phyloP scores from a whole-genome alignment of 2,329 filamentous ascomycete genomes.

The Tolypocladium guangdongense region DNA sequence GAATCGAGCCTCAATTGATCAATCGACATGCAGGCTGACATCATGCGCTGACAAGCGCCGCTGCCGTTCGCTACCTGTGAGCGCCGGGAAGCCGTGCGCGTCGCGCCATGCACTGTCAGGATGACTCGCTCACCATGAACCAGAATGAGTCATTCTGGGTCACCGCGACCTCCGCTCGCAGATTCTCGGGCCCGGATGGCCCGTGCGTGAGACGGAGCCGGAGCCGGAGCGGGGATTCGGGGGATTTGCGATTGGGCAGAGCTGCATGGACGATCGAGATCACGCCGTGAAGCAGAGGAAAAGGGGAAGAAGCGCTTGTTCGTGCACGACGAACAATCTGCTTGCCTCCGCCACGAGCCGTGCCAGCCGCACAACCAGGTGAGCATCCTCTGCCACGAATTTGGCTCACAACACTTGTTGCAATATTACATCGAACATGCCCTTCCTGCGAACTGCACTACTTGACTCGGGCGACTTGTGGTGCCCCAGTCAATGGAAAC shows the following conservation, averaged over 20 bases:
- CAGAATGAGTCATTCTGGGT: constrained; percentile 22
- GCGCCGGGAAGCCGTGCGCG: neutral
- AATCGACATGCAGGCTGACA: no score
- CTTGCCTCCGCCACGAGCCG: no score
- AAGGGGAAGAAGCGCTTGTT: neutral
- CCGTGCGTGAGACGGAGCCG: no score
- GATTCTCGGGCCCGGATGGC: neutral
- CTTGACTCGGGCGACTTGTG: neutral
- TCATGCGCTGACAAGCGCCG: no score
- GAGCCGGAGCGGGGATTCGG: neutral
- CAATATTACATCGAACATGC: neutral
- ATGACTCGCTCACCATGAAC: constrained; percentile 12
- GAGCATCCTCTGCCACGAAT: neutral
- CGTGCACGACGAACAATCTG: no score
- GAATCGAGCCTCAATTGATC: no score
- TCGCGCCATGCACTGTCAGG: neutral
- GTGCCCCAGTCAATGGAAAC: no score
- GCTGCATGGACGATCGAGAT: no score
- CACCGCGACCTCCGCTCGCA: neutral
- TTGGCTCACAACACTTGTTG: neutral
- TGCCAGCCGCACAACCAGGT: no score
- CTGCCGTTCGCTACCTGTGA: no score
- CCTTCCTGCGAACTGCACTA: neutral
- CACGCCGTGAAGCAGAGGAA: neutral
- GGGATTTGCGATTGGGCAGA: neutral